These are phyloP conservation scores for Pseudogymnoascus sp. DNA, from an alignment of 2,329 filamentous ascomycete species.

Conservation along the genomic window DNA sequence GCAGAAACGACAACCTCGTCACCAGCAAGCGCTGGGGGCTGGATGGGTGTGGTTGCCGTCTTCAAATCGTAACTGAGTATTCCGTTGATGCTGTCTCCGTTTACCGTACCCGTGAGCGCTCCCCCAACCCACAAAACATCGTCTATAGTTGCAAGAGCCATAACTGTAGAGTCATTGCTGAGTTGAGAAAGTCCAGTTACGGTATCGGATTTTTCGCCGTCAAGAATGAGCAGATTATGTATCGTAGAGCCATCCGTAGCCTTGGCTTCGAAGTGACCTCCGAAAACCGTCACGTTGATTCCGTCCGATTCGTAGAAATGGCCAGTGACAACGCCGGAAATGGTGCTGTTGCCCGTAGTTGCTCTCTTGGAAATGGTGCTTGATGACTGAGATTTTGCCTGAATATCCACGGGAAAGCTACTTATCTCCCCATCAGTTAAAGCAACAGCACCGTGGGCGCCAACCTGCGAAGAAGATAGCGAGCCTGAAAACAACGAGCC, in stretches of 20 bases:
- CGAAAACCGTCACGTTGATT: constrained; percentile 78
- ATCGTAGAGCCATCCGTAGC: constrained; percentile 61
- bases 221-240: constrained; percentile 71
- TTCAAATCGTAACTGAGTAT: constrained; percentile 72
- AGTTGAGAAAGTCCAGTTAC: constrained; percentile 64
- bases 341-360: constrained; percentile 31
- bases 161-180: constrained; percentile 64
- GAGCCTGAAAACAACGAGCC: constrained; percentile 74
- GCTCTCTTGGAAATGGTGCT: constrained; percentile 39
- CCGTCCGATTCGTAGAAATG: constrained; percentile 62
- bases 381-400: constrained; percentile 30
- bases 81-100: constrained; percentile 56
- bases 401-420: constrained; percentile 49
- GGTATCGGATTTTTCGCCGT: constrained; percentile 52
- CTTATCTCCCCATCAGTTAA: constrained; percentile 46
- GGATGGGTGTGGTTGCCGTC: constrained; percentile 52
- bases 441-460: constrained; percentile 63
- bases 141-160: constrained; percentile 57
- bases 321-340: constrained; percentile 66
- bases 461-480: constrained; percentile 65
- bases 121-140: constrained; percentile 77
- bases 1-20: constrained; percentile 63
- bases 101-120: constrained; percentile 61
- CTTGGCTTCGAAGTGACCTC: constrained; percentile 72
- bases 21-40: constrained; percentile 69